These are phyloP conservation scores for Choricystis sp. DNA, from an alignment of 139 green algal genomes.

Conservation along the genomic window DNA sequence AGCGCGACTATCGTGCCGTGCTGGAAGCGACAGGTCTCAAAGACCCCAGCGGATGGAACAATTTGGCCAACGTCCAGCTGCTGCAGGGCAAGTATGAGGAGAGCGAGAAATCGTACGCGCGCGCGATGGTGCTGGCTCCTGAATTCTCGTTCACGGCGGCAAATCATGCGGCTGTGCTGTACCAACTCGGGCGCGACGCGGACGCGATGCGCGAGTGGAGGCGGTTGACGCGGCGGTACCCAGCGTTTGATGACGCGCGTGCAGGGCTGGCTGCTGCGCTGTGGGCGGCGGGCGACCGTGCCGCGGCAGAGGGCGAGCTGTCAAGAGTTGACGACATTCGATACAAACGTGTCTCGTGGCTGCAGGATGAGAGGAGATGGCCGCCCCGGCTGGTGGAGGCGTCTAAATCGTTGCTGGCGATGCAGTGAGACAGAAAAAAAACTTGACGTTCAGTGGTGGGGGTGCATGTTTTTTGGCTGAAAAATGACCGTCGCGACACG, in stretches of 20 bases:
- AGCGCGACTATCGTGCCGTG: slow-evolving; percentile 4
- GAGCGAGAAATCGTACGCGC: not conserved
- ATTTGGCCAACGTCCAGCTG: not conserved
- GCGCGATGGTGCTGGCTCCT: not conserved
- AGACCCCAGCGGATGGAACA: not conserved
- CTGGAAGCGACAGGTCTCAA: slow-evolving; percentile 1
- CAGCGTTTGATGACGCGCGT: slow-evolving; percentile 3
- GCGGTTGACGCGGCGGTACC: slow-evolving; percentile 7
- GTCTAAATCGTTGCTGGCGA: not conserved
- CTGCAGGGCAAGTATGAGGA: not conserved
- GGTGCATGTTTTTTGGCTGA: too few relatives aligned
- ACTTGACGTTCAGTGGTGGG: too few relatives aligned
- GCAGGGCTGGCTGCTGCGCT: not conserved
- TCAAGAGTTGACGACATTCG: not conserved
- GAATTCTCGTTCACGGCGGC: slow-evolving; percentile 8
- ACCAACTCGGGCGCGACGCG: not conserved
- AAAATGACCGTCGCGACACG: too few relatives aligned
- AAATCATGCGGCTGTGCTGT: slow-evolving; percentile 1
- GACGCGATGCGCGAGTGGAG: slow-evolving; percentile 2
- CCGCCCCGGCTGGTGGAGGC: not conserved
- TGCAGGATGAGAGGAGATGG: not conserved
- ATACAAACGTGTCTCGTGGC: not conserved
- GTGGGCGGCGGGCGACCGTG: slow-evolving; percentile 4
- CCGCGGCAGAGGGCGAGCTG: slow-evolving; percentile 3
- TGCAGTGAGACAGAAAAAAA: not conserved